Evolutionary conservation across 805 yeast species (phyloP).

Genomic region (Wickerhamomyces tratensis): DNA sequence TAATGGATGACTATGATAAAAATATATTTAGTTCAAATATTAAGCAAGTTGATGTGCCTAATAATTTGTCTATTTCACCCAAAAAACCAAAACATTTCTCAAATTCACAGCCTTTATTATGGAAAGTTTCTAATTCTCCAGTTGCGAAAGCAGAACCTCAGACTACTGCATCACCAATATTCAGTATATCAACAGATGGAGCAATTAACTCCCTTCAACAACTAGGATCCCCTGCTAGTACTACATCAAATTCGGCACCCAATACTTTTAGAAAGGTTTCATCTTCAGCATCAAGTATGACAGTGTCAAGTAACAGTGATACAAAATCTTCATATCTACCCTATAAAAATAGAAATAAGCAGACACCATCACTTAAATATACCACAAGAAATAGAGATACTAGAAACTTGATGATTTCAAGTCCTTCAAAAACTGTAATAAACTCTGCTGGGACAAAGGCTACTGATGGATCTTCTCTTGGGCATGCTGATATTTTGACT

Average conservation of each 20-base stretch:
- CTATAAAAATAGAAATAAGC: background rate
- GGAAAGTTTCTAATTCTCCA: conserved; percentile 15
- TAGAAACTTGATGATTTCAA: background rate
- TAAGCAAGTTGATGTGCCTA: too few species aligned
- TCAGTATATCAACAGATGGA: conserved; percentile 4
- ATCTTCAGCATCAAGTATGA: background rate
- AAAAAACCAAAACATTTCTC: background rate
- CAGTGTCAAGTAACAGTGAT: background rate
- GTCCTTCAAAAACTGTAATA: background rate
- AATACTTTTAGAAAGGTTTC: background rate
- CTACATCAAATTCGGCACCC: conserved; percentile 2
- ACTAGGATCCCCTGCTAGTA: conserved; percentile 1
- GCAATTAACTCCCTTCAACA: conserved; percentile 12
- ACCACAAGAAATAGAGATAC: background rate
- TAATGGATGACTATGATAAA: conserved; percentile 63
- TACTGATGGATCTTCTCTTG: background rate
- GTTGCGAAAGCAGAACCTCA: conserved; percentile 13
- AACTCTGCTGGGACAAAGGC: background rate
- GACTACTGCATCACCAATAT: conserved; percentile 8
- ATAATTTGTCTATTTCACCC: too few species aligned
- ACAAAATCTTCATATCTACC: too few species aligned
- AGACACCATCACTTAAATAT: background rate
- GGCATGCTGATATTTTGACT: background rate
- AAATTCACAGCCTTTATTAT: conserved; percentile 8
- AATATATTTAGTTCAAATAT: conserved; percentile 30